Evolutionary conservation across 257 asterid genomes (phyloP), one percentile per base, ranked within the genome.

Genomic region (Fraxinus cuspidata): DNA sequence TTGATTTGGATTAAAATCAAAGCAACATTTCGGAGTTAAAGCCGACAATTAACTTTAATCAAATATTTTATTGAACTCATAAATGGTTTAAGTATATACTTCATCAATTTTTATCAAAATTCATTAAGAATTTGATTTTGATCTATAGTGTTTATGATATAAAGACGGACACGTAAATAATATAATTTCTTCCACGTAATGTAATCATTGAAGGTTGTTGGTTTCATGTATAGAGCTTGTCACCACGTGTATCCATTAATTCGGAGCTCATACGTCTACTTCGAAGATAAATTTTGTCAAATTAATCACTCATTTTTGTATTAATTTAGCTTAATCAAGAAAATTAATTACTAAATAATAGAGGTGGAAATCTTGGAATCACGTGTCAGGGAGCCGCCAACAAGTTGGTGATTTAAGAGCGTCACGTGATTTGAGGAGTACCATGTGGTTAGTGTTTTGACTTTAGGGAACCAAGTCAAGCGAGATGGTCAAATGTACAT

Each of bases 391-490:
- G 69, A 27, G 69, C 25, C 69, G 25, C 31, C 18, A 63, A 23
- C 31, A 11, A 63, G 68, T 63, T 63, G 69, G 69, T 9, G 19
- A 12, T 12, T 23, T 4, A 27, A 13, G 5, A 63, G 68, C 28
- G 69, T 63, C 69, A 63, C 69, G 69, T 63, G 69, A 63, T 63
- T 9, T 11, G 19, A 0, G 34, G 35, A 25, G 18, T 63, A 63
- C 69, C 69, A 63, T 63, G 69, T 63, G 69, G 69, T 63, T 16
- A 63, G 34, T 63, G 69, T 63, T 63, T 63, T 63, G 69, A 63
- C 69, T 63, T 63, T 63, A 63, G 69, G 69, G 34, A 27, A 10
- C 69, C 18, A 63, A 63, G 69, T 63, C 69, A 27, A 63, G 7
- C 10, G n/a, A 0, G 19, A 3, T 63, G 35, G 69, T 63, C 69